phyloP scores from a whole-genome alignment of 306 rosid species.

The Datisca glomerata region DNA sequence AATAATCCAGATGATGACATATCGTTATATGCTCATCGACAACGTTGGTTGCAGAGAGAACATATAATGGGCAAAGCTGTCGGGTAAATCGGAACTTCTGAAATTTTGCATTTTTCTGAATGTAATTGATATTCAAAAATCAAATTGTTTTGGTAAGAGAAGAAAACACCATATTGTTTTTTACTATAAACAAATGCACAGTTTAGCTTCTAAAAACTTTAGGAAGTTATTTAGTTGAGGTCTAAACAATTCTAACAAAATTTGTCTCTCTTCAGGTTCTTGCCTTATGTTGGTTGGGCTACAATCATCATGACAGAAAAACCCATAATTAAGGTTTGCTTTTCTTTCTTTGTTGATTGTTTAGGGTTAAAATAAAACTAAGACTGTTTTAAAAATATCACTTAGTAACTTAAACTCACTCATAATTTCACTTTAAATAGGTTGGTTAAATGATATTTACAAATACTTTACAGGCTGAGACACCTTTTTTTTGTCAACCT shows the following conservation, averaged over 20 bases:
- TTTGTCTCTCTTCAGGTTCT: conserved; percentile 30
- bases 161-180: background rate
- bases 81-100: conserved; percentile 27
- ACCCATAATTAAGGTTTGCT: conserved; percentile 66
- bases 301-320: conserved; percentile 60
- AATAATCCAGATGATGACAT: conserved; percentile 43
- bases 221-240: background rate
- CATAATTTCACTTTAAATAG: too few species aligned
- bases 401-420: too few species aligned
- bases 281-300: conserved; percentile 62
- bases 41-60: conserved; percentile 48
- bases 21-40: conserved; percentile 43
- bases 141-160: background rate
- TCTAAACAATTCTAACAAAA: too few species aligned
- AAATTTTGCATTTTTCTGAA: background rate
- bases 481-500: too few species aligned
- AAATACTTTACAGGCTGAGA: too few species aligned
- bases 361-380: background rate
- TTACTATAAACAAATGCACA: background rate
- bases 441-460: too few species aligned
- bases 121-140: too few species aligned
- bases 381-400: background rate
- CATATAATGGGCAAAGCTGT: conserved; percentile 69
- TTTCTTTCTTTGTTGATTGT: too few species aligned
- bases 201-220: background rate